Conservation (phyloP, 176 grass and related monocot genomes). For the Triticum aestivum region IWGSC_CS_RefSeq_v2.1 NC_057798.1:538828395-538828894, state of each 20-base stretch:
- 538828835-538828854: neutral
- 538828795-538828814: neutral
- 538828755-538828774: neutral
- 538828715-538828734: neutral
- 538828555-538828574: slow-evolving; percentile 66
- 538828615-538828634: neutral
- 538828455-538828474: slow-evolving; percentile 85
- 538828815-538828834: neutral
- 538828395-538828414: slow-evolving; percentile 53
- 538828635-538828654: neutral
- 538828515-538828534: slow-evolving; percentile 77
- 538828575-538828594: too few species aligned
- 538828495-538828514: slow-evolving; percentile 73
- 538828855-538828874: neutral
- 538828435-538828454: slow-evolving; percentile 75
- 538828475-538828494: slow-evolving; percentile 52
- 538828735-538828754: neutral
- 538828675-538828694: neutral
- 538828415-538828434: slow-evolving; percentile 64
- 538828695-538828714: neutral
- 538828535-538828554: slow-evolving; percentile 59
- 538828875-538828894: neutral
- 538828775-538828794: neutral
- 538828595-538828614: neutral
- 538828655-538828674: neutral